Evolutionary conservation across 2,329 filamentous ascomycete genomes (phyloP), one percentile per base, ranked within the genome.

Genomic region (Venturia aucupariae): DNA sequence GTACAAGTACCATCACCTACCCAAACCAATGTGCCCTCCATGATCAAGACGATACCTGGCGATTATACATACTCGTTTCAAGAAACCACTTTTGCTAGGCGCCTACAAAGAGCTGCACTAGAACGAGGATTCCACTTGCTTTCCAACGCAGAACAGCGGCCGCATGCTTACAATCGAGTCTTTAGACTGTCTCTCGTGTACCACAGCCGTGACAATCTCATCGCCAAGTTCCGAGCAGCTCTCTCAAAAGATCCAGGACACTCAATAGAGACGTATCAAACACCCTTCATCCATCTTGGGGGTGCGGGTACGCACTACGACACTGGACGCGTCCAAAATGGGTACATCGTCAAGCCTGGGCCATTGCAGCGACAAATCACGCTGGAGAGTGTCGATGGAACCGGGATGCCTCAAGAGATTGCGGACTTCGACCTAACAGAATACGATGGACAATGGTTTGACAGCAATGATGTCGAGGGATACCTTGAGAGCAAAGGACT

Each of bases 361-460:
- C 69, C 72, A 4, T 24, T 62, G 4, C 57, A 66, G 17, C 41
- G 68, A 39, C 63, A 69, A 68, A 67, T 69, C 60, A 70, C 65
- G 54, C 69, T 65, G 32, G 71, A 71, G 65, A 69, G 68, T 55
- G 63, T 69, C 7, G 59, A 65, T 30, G 35, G 51, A 10, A 32
- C 60, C 13, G 64, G 60, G 17, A 60, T 41, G 46, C 8, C 46
- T 59, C 51, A 65, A 17, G 61, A 62, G 2, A 75, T 76, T 38
- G 17, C 5, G 46, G 77, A 79, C 19, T 78, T 88, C 68, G 80
- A 79, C 46, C 73, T 86, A 8, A 80, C 82, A 0, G 88, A 85
- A 0, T 89, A 87, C 66, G 83, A 88, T 66, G 89, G 89, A 4
- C 84, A 90, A 61, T 94, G 90, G 79, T 90, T 89, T 68, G 90